These are phyloP conservation scores for Juglanconis juglandina DNA, from an alignment of 2,329 filamentous ascomycete genomes.

Conservation along the genomic window DNA sequence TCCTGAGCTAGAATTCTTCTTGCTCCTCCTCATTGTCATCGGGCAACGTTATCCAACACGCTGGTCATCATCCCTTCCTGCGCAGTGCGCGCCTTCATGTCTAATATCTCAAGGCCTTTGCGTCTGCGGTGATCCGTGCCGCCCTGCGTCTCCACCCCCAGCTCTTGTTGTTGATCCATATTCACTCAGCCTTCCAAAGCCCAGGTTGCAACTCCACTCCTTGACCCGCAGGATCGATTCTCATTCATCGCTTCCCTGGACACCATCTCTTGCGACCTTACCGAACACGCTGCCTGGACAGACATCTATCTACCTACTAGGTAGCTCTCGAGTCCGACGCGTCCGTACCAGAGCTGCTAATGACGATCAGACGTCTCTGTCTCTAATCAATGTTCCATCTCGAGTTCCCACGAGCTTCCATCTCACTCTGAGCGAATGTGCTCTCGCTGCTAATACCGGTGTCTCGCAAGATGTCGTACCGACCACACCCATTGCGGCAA, in stretches of 20 bases:
- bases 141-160: background rate
- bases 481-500: slow-evolving; percentile 56
- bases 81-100: slow-evolving; percentile 13
- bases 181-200: slow-evolving; percentile 9
- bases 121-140: slow-evolving; percentile 10
- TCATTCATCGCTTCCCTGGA: slow-evolving; percentile 5
- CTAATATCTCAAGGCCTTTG: background rate
- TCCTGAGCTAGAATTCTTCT: background rate
- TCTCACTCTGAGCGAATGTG: slow-evolving; percentile 8
- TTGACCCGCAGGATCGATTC: slow-evolving; percentile 13
- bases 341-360: background rate
- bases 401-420: slow-evolving; percentile 3
- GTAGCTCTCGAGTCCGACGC: background rate
- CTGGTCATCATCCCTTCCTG: background rate
- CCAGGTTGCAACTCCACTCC: slow-evolving; percentile 7
- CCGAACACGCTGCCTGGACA: background rate
- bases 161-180: slow-evolving; percentile 9
- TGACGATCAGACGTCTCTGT: slow-evolving; percentile 5
- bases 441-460: slow-evolving; percentile 7
- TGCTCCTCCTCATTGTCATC: background rate
- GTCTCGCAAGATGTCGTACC: slow-evolving; percentile 48
- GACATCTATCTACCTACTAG: background rate
- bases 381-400: slow-evolving; percentile 12
- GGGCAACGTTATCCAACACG: background rate
- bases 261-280: slow-evolving; percentile 1